Percentiles rank a stretch among this genome's conserved stretches.
These are phyloP conservation scores for Hydnum rufescens DNA, from an alignment of 768 basidiomycete genomes.

Conservation along the genomic window DNA sequence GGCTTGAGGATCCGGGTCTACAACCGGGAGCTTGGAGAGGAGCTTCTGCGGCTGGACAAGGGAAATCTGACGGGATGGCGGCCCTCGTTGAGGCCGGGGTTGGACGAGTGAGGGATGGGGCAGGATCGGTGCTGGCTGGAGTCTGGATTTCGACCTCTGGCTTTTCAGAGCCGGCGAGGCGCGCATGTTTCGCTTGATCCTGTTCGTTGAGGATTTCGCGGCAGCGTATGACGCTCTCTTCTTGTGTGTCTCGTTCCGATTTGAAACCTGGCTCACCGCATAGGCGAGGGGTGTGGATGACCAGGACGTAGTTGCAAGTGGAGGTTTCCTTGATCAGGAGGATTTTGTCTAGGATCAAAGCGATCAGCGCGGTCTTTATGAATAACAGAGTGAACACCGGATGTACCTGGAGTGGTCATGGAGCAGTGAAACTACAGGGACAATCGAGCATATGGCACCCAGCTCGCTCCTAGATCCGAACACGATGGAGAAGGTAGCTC, in stretches of 20 bases:
- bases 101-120: no score
- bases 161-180: neutral
- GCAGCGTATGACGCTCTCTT: slow-evolving; percentile 56
- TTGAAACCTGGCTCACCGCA: slow-evolving; percentile 88
- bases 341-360: slow-evolving; percentile 37
- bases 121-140: neutral
- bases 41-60: neutral
- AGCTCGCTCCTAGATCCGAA: neutral
- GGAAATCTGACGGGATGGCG: no score
- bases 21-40: neutral
- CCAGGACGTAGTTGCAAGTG: slow-evolving; percentile 84
- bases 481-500: neutral
- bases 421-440: slow-evolving; percentile 70
- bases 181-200: neutral
- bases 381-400: neutral
- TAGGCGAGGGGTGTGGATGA: slow-evolving; percentile 85
- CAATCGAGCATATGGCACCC: neutral
- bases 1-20: neutral
- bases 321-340: slow-evolving; percentile 83
- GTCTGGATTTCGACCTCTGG: neutral
- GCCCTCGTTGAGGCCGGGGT: no score
- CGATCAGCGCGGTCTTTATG: neutral
- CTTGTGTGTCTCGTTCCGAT: slow-evolving; percentile 42
- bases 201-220: slow-evolving; percentile 40
- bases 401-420: slow-evolving; percentile 50